Conservation (phyloP, 2,329 filamentous ascomycete genomes). For the Pseudocercospora fijiensis region DNA sequence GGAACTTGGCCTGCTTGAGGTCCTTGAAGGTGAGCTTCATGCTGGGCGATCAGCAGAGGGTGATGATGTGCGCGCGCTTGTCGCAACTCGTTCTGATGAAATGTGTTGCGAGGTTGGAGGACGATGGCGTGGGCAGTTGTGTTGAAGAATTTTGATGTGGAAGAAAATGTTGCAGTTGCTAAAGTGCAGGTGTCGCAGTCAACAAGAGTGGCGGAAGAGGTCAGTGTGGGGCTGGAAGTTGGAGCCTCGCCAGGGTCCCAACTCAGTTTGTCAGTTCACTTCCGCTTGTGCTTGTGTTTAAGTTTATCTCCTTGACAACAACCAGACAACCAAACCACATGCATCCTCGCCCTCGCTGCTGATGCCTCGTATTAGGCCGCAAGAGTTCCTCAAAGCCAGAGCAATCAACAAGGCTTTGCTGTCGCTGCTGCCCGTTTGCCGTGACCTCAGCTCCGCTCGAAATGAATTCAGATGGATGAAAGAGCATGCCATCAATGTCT, state of each 20-base stretch:
- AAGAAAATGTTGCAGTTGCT: neutral
- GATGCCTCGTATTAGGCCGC: conserved; percentile 37
- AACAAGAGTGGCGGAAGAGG: conserved; percentile 10
- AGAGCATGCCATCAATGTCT: conserved; percentile 50
- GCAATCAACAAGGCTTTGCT: conserved; percentile 49
- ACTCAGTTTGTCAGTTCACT: neutral
- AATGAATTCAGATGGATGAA: conserved; percentile 73
- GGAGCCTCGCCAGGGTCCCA: neutral
- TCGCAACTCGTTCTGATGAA: conserved; percentile 8
- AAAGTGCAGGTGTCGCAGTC: neutral
- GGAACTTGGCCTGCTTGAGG: conserved; percentile 98
- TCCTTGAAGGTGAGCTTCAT: conserved; percentile 81
- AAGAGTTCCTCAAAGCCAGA: conserved; percentile 30
- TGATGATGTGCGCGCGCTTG: neutral
- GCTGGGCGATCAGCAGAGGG: conserved; percentile 23
- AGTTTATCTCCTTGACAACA: neutral
- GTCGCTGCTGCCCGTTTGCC: conserved; percentile 62
- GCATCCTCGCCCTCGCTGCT: neutral
- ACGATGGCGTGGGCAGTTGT: neutral
- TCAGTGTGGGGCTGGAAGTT: conserved; percentile 8
- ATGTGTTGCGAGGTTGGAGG: neutral
- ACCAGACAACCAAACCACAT: neutral
- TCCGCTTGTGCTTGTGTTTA: neutral
- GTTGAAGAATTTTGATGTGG: neutral
- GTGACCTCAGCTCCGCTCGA: conserved; percentile 61